phyloP scores from a whole-genome alignment of 2,329 filamentous ascomycete species.

The Ophiostoma novo-ulmi region DNA sequence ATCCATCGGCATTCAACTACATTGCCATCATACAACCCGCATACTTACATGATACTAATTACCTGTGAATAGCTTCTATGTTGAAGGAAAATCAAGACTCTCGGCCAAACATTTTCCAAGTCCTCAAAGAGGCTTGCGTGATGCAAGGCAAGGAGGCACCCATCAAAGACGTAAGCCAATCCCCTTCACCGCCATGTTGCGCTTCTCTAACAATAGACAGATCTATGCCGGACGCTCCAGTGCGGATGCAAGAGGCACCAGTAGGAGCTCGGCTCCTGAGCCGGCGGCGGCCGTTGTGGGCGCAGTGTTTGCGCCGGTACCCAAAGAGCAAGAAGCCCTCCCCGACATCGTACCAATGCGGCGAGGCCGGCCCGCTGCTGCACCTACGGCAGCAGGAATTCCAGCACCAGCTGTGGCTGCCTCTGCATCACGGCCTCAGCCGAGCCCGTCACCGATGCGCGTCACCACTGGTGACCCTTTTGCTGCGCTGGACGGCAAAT shows the following conservation, averaged over 20 bases:
- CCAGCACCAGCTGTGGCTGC: slow-evolving; percentile 32
- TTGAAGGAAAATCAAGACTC: slow-evolving; percentile 71
- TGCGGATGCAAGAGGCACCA: slow-evolving; percentile 53
- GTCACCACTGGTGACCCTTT: slow-evolving; percentile 77
- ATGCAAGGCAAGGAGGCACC: slow-evolving; percentile 86
- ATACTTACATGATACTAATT: background rate
- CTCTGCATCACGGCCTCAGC: slow-evolving; percentile 37
- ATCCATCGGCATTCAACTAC: background rate
- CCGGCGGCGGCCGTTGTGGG: slow-evolving; percentile 62
- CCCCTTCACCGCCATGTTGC: too few relatives aligned
- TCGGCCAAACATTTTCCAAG: slow-evolving; percentile 91
- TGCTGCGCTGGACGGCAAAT: slow-evolving; percentile 73
- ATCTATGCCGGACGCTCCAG: slow-evolving; percentile 64
- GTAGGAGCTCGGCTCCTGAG: slow-evolving; percentile 49
- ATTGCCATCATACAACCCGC: background rate
- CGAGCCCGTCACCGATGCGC: slow-evolving; percentile 62
- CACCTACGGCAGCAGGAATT: slow-evolving; percentile 36
- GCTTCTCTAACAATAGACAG: slow-evolving; percentile 37
- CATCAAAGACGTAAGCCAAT: slow-evolving; percentile 69
- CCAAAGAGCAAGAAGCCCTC: slow-evolving; percentile 64
- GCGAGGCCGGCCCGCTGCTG: slow-evolving; percentile 63
- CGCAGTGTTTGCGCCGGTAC: slow-evolving; percentile 72
- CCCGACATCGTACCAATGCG: slow-evolving; percentile 94
- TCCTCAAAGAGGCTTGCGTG: slow-evolving; percentile 75
- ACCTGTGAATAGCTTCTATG: slow-evolving; percentile 66